Base-by-base conservation (phyloP, 202 grass and related monocot genomes). In the Tripidium arundinaceum region DNA sequence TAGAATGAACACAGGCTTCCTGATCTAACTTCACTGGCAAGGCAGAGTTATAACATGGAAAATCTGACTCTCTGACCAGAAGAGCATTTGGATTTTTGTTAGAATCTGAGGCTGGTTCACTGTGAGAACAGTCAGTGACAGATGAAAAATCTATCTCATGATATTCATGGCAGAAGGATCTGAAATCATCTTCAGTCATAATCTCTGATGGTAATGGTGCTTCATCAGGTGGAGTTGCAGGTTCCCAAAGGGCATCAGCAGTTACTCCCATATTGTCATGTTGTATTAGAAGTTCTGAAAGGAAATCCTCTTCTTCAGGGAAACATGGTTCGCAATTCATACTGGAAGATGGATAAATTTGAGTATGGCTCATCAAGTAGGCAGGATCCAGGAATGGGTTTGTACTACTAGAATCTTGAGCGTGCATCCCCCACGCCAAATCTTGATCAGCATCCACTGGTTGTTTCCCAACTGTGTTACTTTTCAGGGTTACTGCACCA, bases 191-290 rank as follows among this genome's bases (percentile, higher is more conserved):
- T 72, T 87, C 86, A 84, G 39, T 70, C 74, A 84, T 89, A 79
- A 76, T 26, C 85, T 93, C 79, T 76, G 86, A 82, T 60, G 77
- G 60, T 66, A 88, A 86, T 9, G 68, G 84, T 37, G 49, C 78
- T 80, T 94, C 91, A 71, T 84, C 70, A 76, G 89, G 83, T 79
- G 79, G 87, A 76, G 86, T 86, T 62, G 83, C 89, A 83, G 87
- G 65, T 85, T 91, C 90, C 86, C 86, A 89, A 59, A 93, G 83
- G 49, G 89, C 85, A 91, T 89, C 86, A 81, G 29, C 46, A 79
- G 73, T 54, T 86, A 29, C 68, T 77, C 76, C 68, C 47, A 41
- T 81, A 77, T 83, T 28, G 67, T 27, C 77, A 65, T 78, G 61
- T 64, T 78, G 77, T n/a, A 59, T 70, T 80, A 86, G 29, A 84